Conservation (phyloP, 257 asterid genomes). For the Ligustrum vulgare region DNA sequence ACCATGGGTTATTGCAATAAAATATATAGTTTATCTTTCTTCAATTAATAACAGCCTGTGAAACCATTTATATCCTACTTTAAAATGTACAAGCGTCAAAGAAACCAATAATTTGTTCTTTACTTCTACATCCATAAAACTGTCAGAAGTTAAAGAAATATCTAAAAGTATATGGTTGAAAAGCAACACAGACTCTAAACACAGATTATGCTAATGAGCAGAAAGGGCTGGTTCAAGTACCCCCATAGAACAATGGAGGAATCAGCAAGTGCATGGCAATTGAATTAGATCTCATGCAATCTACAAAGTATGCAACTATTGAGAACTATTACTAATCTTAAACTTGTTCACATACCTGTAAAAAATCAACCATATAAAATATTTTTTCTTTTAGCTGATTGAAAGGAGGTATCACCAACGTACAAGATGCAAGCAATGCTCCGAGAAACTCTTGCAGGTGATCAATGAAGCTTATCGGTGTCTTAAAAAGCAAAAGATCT, state of each 20-base stretch:
- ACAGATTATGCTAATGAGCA: neutral
- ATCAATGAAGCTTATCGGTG: slow-evolving; percentile 89
- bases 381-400: slow-evolving; percentile 74
- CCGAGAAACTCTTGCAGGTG: slow-evolving; percentile 93
- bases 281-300: slow-evolving; percentile 8
- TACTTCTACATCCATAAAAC: neutral
- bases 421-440: slow-evolving; percentile 64
- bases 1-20: neutral
- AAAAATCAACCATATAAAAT: slow-evolving; percentile 48
- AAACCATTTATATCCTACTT: neutral
- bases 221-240: neutral
- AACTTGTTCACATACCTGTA: slow-evolving; percentile 58
- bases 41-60: neutral
- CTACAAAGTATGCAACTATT: slow-evolving; percentile 21
- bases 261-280: slow-evolving; percentile 5
- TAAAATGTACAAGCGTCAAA: neutral
- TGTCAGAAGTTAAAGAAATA: neutral
- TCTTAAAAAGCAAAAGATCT: slow-evolving; percentile 72
- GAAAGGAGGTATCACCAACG: slow-evolving; percentile 91
- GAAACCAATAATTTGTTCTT: neutral
- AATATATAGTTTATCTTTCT: neutral
- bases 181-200: neutral
- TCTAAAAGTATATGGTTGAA: neutral
- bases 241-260: neutral
- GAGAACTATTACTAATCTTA: slow-evolving; percentile 13